Conservation (phyloP, 768 basidiomycete genomes). For the Pisolithus albus region DNA sequence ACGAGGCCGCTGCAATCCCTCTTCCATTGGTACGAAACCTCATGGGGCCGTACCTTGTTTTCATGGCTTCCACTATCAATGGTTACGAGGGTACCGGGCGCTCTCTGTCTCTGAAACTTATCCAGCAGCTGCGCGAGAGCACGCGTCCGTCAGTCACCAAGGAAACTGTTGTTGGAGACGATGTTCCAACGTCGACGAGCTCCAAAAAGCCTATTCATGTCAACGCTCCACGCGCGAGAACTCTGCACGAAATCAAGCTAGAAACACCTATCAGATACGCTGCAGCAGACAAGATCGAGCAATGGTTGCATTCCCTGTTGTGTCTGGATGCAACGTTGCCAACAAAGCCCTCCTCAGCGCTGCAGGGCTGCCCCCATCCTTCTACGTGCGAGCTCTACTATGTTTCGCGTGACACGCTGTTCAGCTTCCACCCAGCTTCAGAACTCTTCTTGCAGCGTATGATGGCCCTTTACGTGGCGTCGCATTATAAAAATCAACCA, state of each 20-base stretch:
- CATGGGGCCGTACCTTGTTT: constrained; percentile 93
- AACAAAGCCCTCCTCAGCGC: constrained; percentile 34
- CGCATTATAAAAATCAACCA: constrained; percentile 98
- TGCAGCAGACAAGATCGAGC: constrained; percentile 81
- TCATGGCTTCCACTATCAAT: constrained; percentile 99
- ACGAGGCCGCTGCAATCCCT: constrained; percentile 97
- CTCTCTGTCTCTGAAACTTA: constrained; percentile 93
- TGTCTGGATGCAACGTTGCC: constrained; percentile 83
- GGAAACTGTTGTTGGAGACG: constrained; percentile 39
- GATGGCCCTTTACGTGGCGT: constrained; percentile 97
- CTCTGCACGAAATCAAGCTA: constrained; percentile 88
- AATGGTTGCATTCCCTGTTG: constrained; percentile 85
- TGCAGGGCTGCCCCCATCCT: constrained; percentile 89
- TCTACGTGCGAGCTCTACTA: constrained; percentile 92
- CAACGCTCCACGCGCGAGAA: constrained; percentile 55
- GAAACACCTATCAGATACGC: constrained; percentile 93
- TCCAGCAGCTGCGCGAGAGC: constrained; percentile 92
- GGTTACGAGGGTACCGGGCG: constrained; percentile 99
- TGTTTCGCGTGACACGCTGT: constrained; percentile 91
- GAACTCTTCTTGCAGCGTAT: constrained; percentile 96
- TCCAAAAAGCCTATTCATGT: constrained; percentile 56
- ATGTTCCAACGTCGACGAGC: constrained; percentile 29
- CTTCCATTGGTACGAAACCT: constrained; percentile 92
- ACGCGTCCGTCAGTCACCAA: constrained; percentile 74
- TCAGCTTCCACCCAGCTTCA: constrained; percentile 96